phyloP scores from a whole-genome alignment of 306 rosid species.

The Begonia fuchsioides region DNA sequence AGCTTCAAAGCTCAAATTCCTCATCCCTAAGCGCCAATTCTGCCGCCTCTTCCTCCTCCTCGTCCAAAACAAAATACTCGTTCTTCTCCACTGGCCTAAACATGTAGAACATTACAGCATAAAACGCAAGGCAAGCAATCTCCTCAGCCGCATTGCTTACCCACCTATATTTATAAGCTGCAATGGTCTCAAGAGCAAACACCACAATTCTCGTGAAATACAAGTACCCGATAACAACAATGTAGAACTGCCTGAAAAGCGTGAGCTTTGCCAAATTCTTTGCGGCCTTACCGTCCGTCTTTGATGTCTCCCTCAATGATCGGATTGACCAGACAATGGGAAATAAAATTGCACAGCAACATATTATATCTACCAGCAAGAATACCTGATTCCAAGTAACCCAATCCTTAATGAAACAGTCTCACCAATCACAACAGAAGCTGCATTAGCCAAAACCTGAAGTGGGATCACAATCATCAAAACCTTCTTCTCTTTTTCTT shows the following conservation, averaged over 20 bases:
- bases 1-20: constrained; percentile 50
- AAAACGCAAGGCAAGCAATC: constrained; percentile 5
- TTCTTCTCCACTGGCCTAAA: constrained; percentile 6
- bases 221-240: constrained; percentile 8
- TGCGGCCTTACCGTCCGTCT: constrained; percentile 9
- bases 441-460: constrained; percentile 9
- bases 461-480: constrained; percentile 6
- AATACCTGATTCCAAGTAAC: constrained; percentile 6
- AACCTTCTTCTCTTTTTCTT: constrained; percentile 12
- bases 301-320: constrained; percentile 5
- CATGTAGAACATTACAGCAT: constrained; percentile 4
- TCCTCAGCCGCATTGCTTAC: constrained; percentile 4
- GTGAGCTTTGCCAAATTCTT: constrained; percentile 4
- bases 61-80: background rate
- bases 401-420: constrained; percentile 1
- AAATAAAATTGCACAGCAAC: constrained; percentile 9
- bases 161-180: constrained; percentile 4
- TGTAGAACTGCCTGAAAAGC: constrained; percentile 5
- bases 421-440: constrained; percentile 3
- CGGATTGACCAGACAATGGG: constrained; percentile 5
- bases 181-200: background rate
- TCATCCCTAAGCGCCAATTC: background rate
- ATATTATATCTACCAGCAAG: constrained; percentile 4
- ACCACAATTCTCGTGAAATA: constrained; percentile 6
- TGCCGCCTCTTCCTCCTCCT: constrained; percentile 6